phyloP scores from a whole-genome alignment of 192 early-diverging fungal species.

The Umbelopsis sp. region DNA sequence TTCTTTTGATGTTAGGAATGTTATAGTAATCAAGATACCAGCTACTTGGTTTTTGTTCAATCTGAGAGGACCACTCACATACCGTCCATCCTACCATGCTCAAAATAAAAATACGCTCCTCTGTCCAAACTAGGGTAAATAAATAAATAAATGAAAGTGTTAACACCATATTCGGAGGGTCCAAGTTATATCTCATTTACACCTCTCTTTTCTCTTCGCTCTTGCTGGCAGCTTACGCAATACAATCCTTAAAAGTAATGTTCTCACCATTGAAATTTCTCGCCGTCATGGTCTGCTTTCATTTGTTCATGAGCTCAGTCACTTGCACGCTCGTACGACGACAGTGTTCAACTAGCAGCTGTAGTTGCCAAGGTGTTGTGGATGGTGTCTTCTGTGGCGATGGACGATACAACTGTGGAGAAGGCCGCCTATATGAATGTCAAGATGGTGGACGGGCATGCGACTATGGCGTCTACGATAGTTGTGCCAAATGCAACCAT shows the following conservation, averaged over 20 bases:
- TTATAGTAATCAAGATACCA: too few species aligned
- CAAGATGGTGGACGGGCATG: neutral
- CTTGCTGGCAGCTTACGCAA: neutral
- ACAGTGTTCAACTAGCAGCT: neutral
- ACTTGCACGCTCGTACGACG: neutral
- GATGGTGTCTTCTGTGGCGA: conserved; percentile 7
- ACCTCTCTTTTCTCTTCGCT: neutral
- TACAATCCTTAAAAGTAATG: neutral
- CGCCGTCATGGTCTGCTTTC: neutral
- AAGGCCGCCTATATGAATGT: neutral
- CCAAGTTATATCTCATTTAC: neutral
- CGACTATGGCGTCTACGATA: neutral
- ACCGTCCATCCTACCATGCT: too few species aligned
- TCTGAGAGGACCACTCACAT: too few species aligned
- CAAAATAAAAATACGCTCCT: too few species aligned
- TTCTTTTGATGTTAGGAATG: too few species aligned
- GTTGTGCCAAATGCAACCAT: neutral
- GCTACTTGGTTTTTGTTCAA: too few species aligned
- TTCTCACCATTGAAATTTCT: neutral
- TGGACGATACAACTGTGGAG: neutral
- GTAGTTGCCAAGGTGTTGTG: neutral
- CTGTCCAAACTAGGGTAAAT: too few species aligned
- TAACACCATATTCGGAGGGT: neutral
- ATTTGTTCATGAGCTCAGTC: neutral
- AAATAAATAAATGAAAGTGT: too few species aligned